A percentile compares a stretch with the other conserved stretches of the same genome.
These are phyloP conservation scores for Russula foetens DNA, from an alignment of 768 basidiomycete species.

Conservation along the genomic window DNA sequence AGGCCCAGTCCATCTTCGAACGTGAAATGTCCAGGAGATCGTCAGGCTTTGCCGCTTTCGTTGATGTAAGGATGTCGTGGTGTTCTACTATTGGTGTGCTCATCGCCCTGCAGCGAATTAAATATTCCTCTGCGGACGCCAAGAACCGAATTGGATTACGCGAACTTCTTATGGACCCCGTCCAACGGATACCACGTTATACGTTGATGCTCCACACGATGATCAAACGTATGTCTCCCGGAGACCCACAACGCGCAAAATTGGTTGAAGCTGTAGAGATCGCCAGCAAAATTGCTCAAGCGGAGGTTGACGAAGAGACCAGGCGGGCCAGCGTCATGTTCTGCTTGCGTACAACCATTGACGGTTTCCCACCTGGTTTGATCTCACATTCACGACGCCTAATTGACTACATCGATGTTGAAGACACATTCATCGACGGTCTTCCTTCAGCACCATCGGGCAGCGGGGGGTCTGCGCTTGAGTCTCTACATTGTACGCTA, in stretches of 20 bases:
- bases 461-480: slow-evolving; percentile 29
- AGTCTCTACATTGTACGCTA: slow-evolving; percentile 71
- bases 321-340: slow-evolving; percentile 85
- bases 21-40: slow-evolving; percentile 72
- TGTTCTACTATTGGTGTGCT: not conserved
- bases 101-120: slow-evolving; percentile 53
- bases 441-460: slow-evolving; percentile 39
- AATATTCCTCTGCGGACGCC: slow-evolving; percentile 69
- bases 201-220: slow-evolving; percentile 89
- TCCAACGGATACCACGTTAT: slow-evolving; percentile 92
- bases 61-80: slow-evolving; percentile 55
- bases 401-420: slow-evolving; percentile 89
- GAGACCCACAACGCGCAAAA: slow-evolving; percentile 70
- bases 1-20: slow-evolving; percentile 84
- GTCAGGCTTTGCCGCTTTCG: slow-evolving; percentile 75
- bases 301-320: slow-evolving; percentile 88
- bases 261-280: slow-evolving; percentile 80
- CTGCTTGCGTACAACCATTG: slow-evolving; percentile 74
- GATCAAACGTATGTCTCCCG: slow-evolving; percentile 78
- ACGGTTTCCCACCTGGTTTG: slow-evolving; percentile 85
- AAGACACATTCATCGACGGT: slow-evolving; percentile 59
- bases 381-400: slow-evolving; percentile 83
- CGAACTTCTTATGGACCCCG: slow-evolving; percentile 92
- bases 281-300: slow-evolving; percentile 83
- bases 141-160: slow-evolving; percentile 81